These are phyloP conservation scores for Verticillium dahliae DNA, from an alignment of 2,329 filamentous ascomycete species.

Conservation along the genomic window DNA sequence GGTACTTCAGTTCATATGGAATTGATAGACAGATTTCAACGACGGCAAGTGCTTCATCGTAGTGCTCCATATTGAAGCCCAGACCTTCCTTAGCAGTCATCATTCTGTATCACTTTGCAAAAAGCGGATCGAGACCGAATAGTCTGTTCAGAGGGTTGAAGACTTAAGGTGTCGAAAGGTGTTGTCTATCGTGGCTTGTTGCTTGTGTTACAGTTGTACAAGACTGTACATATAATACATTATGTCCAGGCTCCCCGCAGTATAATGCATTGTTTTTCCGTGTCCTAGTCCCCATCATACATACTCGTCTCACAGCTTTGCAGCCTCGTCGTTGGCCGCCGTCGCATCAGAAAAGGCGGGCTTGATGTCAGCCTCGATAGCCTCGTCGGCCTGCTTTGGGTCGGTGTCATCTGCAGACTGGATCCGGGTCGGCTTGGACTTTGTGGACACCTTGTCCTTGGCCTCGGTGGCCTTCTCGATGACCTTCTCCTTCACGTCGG, in stretches of 20 bases:
- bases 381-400: constrained; percentile 5
- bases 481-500: not conserved
- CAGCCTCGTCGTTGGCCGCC: constrained; percentile 18
- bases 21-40: no score
- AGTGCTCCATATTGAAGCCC: no score
- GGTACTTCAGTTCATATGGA: not conserved
- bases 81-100: no score
- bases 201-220: constrained; percentile 3
- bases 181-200: constrained; percentile 3
- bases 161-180: not conserved
- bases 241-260: not conserved
- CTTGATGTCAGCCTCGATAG: constrained; percentile 6
- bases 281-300: not conserved
- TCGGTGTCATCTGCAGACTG: not conserved
- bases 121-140: no score
- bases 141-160: no score
- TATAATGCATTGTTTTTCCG: not conserved
- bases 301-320: not conserved
- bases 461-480: constrained; percentile 1
- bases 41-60: no score
- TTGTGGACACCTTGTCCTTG: constrained; percentile 1
- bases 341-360: constrained; percentile 23
- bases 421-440: not conserved
- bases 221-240: not conserved
- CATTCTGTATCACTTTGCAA: no score